Evolutionary conservation across 805 yeast species (phyloP).

Genomic region (Candida pseudoglaebosa): DNA sequence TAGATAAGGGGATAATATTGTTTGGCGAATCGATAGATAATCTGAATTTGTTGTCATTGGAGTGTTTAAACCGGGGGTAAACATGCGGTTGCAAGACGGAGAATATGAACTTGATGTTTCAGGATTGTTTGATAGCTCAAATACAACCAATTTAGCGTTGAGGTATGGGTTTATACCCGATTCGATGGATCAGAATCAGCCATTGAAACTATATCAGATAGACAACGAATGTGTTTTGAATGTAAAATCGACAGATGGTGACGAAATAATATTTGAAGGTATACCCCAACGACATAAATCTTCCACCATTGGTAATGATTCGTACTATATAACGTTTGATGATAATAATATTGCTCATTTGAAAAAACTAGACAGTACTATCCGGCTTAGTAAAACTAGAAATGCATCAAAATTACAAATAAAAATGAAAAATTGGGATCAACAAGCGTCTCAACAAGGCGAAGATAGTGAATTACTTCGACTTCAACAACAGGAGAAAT

Average conservation of each 20-base stretch:
- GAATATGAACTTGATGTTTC: conserved; percentile 41
- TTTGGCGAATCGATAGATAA: too few relatives aligned
- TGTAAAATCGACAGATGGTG: conserved; percentile 18
- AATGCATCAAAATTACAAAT: conserved; percentile 26
- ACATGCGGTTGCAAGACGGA: conserved; percentile 37
- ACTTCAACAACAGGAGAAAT: conserved; percentile 5
- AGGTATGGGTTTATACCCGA: conserved; percentile 41
- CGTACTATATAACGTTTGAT: conserved; percentile 25
- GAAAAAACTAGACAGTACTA: conserved; percentile 25
- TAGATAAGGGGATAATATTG: too few relatives aligned
- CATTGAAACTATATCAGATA: conserved; percentile 31
- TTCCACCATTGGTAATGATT: conserved; percentile 17
- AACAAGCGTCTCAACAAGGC: conserved; percentile 1
- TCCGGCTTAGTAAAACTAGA: conserved; percentile 36
- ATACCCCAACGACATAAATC: conserved; percentile 25
- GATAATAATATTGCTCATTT: conserved; percentile 17
- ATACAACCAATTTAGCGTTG: conserved; percentile 19
- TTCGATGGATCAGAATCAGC: conserved; percentile 34
- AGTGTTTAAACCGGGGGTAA: too few relatives aligned
- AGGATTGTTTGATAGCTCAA: conserved; percentile 12
- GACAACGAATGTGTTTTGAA: conserved; percentile 30
- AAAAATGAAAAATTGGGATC: conserved; percentile 21
- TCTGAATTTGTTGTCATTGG: too few relatives aligned
- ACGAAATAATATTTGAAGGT: conserved; percentile 37
- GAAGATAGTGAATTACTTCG: background rate